Evolutionary conservation across 2,329 filamentous ascomycete genomes (phyloP).

Genomic region (Monilinia fructicola): DNA sequence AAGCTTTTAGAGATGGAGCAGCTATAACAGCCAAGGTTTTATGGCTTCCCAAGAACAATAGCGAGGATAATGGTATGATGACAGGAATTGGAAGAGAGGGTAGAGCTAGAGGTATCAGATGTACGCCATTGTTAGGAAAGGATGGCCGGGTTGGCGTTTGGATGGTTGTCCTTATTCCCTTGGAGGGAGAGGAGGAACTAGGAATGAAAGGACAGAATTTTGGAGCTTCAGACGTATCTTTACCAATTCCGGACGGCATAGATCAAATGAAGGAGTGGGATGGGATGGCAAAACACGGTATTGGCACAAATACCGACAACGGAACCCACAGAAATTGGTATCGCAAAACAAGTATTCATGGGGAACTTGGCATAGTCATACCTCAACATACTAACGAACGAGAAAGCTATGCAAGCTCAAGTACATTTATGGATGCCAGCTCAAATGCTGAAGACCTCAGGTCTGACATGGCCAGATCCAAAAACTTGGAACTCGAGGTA

Average conservation of each 20-base stretch:
- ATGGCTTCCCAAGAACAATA: conserved; percentile 54
- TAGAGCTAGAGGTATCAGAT: conserved; percentile 2
- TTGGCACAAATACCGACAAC: neutral
- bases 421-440: no score
- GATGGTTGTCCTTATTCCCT: conserved; percentile 1
- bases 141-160: neutral
- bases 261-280: neutral
- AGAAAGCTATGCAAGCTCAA: neutral
- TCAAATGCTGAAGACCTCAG: neutral
- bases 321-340: neutral
- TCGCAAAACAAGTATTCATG: neutral
- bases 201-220: no score
- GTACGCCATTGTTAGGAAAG: conserved; percentile 5
- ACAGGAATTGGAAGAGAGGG: conserved; percentile 3
- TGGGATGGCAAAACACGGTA: neutral
- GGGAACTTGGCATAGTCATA: neutral
- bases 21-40: conserved; percentile 72
- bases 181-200: neutral
- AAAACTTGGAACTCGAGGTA: neutral
- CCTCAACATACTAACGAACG: neutral
- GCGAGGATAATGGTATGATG: neutral
- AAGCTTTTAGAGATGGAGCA: conserved; percentile 63
- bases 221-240: neutral
- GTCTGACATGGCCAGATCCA: neutral
- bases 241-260: neutral